A percentile compares a stretch with the other conserved stretches of the same genome.
Conservation (phyloP, 768 basidiomycete genomes). For the Paxillus involutus region DNA sequence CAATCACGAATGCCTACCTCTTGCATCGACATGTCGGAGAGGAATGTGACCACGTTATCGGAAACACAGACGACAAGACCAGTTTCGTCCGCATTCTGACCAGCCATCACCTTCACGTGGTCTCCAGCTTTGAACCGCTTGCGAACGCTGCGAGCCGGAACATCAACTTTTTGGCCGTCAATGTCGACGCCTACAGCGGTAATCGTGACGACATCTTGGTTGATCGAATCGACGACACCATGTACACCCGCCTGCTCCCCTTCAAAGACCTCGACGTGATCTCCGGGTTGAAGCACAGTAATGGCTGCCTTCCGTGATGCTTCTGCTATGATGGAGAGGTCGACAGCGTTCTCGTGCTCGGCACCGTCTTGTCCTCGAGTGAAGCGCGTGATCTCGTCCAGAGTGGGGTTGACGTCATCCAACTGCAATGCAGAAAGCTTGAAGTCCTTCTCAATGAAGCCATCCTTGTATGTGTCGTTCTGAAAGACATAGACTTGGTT, state of each 20-base stretch:
- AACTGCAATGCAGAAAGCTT: conserved; percentile 71
- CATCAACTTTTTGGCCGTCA: conserved; percentile 82
- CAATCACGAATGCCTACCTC: conserved; percentile 56
- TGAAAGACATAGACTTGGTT: conserved; percentile 83
- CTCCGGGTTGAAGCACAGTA: conserved; percentile 93
- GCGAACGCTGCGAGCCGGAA: conserved; percentile 84
- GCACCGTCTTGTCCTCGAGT: conserved; percentile 71
- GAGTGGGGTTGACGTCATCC: conserved; percentile 91
- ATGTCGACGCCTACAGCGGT: conserved; percentile 79
- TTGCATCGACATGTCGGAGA: conserved; percentile 96
- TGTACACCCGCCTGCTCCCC: conserved; percentile 94
- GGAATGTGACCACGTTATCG: conserved; percentile 90
- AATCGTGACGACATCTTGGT: conserved; percentile 83
- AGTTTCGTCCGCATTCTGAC: conserved; percentile 92
- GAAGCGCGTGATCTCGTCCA: conserved; percentile 96
- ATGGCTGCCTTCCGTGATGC: conserved; percentile 90
- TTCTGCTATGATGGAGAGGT: conserved; percentile 89
- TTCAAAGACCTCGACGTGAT: conserved; percentile 96
- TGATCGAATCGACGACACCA: conserved; percentile 89
- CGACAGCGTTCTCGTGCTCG: conserved; percentile 68
- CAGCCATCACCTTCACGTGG: conserved; percentile 97
- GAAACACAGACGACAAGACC: conserved; percentile 92
- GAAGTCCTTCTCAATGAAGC: conserved; percentile 96
- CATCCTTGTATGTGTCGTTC: conserved; percentile 91
- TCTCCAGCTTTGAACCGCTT: conserved; percentile 97